A percentile compares a stretch with the other conserved stretches of the same genome.
These are phyloP conservation scores for Polytolypa hystricis DNA, from an alignment of 2,329 filamentous ascomycete species.

Conservation along the genomic window DNA sequence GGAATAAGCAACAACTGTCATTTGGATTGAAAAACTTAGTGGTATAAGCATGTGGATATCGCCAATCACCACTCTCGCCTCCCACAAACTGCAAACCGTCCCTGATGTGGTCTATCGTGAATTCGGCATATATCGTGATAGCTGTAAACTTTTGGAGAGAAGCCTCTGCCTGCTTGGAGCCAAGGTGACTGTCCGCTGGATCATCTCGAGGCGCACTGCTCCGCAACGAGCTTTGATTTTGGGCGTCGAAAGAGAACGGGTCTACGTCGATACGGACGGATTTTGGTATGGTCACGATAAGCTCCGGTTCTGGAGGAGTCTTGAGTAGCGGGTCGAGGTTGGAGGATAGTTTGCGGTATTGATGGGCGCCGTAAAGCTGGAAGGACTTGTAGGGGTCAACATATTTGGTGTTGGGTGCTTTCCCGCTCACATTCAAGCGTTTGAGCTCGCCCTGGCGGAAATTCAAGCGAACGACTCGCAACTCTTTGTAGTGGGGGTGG, in stretches of 20 bases:
- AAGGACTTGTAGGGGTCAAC: slow-evolving; percentile 36
- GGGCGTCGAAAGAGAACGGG: slow-evolving; percentile 39
- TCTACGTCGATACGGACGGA: slow-evolving; percentile 51
- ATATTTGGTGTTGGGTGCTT: slow-evolving; percentile 29
- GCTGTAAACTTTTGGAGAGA: slow-evolving; percentile 43
- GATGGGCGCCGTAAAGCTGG: slow-evolving; percentile 49
- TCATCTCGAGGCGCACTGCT: slow-evolving; percentile 26
- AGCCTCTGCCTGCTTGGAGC: slow-evolving; percentile 26
- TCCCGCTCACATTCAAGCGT: slow-evolving; percentile 38
- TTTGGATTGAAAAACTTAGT: slow-evolving; percentile 52
- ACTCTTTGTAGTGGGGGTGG: slow-evolving; percentile 48
- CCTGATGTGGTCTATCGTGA: slow-evolving; percentile 60
- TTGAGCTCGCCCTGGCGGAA: slow-evolving; percentile 51
- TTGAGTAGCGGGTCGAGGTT: slow-evolving; percentile 51
- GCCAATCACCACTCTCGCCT: slow-evolving; percentile 62
- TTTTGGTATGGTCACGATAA: slow-evolving; percentile 49
- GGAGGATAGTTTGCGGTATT: slow-evolving; percentile 65
- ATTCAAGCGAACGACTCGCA: slow-evolving; percentile 47
- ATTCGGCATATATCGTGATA: slow-evolving; percentile 62
- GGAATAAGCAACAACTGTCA: slow-evolving; percentile 80
- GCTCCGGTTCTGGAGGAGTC: slow-evolving; percentile 43
- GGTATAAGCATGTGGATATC: slow-evolving; percentile 88
- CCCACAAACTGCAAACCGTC: slow-evolving; percentile 92
- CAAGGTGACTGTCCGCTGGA: slow-evolving; percentile 26
- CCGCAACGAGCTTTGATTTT: slow-evolving; percentile 34